These are phyloP conservation scores for Rhizodiscina lignyota DNA, from an alignment of 495 filamentous ascomycete genomes.

Conservation along the genomic window DNA sequence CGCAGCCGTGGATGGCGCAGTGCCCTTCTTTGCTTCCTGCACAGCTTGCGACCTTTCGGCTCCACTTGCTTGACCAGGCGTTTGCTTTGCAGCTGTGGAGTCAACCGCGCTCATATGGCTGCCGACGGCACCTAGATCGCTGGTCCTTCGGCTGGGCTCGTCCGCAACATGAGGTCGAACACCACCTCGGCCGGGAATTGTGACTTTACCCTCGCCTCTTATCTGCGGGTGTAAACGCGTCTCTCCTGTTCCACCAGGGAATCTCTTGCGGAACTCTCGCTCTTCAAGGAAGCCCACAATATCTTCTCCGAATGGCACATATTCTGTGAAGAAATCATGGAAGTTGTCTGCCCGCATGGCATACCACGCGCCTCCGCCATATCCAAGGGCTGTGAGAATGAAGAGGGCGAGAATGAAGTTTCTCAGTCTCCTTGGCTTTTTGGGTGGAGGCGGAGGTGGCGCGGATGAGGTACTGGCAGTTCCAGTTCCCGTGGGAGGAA, in stretches of 20 bases:
- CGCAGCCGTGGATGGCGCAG: constrained; percentile 3
- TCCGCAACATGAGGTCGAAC: constrained; percentile 61
- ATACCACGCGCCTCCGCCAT: constrained; percentile 78
- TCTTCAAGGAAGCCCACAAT: constrained; percentile 95
- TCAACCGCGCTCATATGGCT: constrained; percentile 20
- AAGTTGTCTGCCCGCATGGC: constrained; percentile 91
- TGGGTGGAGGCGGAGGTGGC: constrained; percentile 26
- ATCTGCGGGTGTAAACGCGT: constrained; percentile 27
- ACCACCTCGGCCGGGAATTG: constrained; percentile 70
- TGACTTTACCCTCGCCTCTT: constrained; percentile 48
- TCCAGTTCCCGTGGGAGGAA: constrained; percentile 22
- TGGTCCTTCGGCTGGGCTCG: constrained; percentile 3
- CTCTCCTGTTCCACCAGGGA: constrained; percentile 47
- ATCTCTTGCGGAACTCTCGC: constrained; percentile 79
- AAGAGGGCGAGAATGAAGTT: constrained; percentile 56
- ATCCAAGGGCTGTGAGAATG: constrained; percentile 56
- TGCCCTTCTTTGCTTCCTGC: constrained; percentile 12
- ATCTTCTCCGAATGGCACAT: constrained; percentile 86
- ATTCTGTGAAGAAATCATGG: constrained; percentile 98
- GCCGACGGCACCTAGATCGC: constrained; percentile 13
- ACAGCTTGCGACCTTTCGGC: constrained; percentile 5
- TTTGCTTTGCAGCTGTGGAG: neutral
- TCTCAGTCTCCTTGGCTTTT: constrained; percentile 61
- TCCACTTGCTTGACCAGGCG: neutral
- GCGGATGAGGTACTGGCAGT: constrained; percentile 18